These are phyloP conservation scores for Penicillium glabrum DNA, from an alignment of 2,329 filamentous ascomycete genomes.

Conservation along the genomic window DNA sequence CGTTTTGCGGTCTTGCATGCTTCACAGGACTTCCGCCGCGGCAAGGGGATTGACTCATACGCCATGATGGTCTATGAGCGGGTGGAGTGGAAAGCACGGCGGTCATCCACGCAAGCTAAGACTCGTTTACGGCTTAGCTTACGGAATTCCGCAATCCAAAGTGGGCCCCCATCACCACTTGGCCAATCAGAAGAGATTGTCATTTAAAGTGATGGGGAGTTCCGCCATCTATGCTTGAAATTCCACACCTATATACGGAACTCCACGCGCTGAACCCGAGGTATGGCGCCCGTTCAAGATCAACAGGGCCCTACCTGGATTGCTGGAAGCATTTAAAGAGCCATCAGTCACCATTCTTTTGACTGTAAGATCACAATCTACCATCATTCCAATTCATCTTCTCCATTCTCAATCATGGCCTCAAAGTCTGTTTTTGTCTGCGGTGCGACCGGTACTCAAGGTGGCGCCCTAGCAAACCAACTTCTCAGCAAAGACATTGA, in stretches of 20 bases:
- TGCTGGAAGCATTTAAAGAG: not conserved
- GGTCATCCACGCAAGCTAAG: not conserved
- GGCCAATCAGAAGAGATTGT: slow-evolving; percentile 4
- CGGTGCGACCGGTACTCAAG: slow-evolving; percentile 34
- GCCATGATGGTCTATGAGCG: not conserved
- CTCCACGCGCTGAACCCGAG: not conserved
- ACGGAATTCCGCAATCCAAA: slow-evolving; percentile 19
- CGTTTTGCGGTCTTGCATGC: slow-evolving; percentile 60
- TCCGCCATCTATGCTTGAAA: not conserved
- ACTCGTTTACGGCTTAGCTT: slow-evolving; percentile 2
- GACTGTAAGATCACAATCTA: not conserved
- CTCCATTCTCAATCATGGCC: slow-evolving; percentile 9
- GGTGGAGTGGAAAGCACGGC: not conserved
- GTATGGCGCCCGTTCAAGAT: not conserved
- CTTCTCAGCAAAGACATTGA: slow-evolving; percentile 27
- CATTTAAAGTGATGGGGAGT: not conserved
- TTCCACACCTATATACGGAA: not conserved
- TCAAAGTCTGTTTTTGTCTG: slow-evolving; percentile 26
- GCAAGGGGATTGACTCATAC: slow-evolving; percentile 43
- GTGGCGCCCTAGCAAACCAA: slow-evolving; percentile 28
- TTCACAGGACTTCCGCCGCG: slow-evolving; percentile 55
- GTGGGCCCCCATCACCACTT: not conserved
- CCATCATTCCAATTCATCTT: not conserved
- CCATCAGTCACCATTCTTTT: not conserved
- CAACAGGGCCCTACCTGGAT: not conserved